Conservation (phyloP, 495 filamentous ascomycete species). For the Talaromyces ruber region DNA sequence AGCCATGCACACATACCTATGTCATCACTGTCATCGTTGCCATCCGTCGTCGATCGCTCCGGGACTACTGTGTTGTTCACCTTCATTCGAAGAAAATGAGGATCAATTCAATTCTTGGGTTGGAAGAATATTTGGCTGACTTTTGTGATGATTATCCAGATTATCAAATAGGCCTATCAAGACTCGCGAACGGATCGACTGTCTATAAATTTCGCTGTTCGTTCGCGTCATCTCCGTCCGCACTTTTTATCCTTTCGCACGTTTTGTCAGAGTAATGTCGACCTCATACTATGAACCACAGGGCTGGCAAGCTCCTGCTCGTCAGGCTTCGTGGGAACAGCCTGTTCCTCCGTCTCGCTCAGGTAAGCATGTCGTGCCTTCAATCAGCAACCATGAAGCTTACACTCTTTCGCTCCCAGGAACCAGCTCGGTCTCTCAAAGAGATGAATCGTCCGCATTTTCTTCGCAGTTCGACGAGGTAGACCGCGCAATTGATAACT, state of each 20-base stretch:
- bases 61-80: background rate
- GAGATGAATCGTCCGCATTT: slow-evolving; percentile 75
- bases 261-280: slow-evolving; percentile 10
- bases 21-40: slow-evolving; percentile 3
- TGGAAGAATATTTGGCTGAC: background rate
- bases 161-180: background rate
- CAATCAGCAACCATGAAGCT: slow-evolving; percentile 16
- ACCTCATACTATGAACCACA: slow-evolving; percentile 73
- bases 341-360: slow-evolving; percentile 80
- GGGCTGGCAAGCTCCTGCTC: slow-evolving; percentile 63
- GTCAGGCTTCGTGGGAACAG: slow-evolving; percentile 72
- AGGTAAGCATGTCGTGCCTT: slow-evolving; percentile 43
- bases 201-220: background rate
- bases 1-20: slow-evolving; percentile 1
- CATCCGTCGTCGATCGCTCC: background rate
- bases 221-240: background rate
- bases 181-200: background rate
- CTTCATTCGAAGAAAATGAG: background rate
- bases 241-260: background rate
- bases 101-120: background rate
- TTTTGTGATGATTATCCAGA: background rate
- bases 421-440: slow-evolving; percentile 67
- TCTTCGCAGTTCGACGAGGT: slow-evolving; percentile 92
- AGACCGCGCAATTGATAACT: slow-evolving; percentile 89
- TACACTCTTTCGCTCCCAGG: slow-evolving; percentile 37